Base-by-base conservation (phyloP, 768 basidiomycete genomes). In the Russula virescens region DNA sequence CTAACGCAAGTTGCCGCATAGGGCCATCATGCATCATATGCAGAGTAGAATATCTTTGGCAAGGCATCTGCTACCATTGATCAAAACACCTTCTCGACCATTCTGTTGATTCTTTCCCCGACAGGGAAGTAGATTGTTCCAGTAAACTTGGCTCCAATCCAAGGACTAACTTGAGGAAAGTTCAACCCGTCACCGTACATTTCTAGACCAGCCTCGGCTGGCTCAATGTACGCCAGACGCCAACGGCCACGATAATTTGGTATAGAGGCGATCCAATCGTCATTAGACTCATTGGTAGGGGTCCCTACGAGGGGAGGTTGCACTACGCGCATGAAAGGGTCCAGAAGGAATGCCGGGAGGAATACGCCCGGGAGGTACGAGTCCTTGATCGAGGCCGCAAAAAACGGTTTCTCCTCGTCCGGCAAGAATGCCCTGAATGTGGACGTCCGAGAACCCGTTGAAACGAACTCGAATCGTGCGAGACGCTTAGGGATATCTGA, bases 401-500 rank as follows among this genome's bases (percentile, higher is more conserved):
- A 65, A 47, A 67, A 67, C 21, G 66, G 64, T 16, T 14, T 26
- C 16, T 58, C 49, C 3, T 34, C 47, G n/a, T 48, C 31, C n/a
- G 56, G 66, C 46, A 58, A 9, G 35, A 52, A 48, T 18, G 31
- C 40, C 18, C 54, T 45, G 58, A 58, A 7, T 31, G 3, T 49
- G 28, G 31, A 21, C n/a, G 43, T 50, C 46, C 7, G 28, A 2
- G 16, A 23, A 21, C 61, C 43, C 16, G 43, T 48, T 9, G 48
- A 26, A 23, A 26, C 45, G n/a, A 51, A 65, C 5, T 58, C 51
- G 28, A 67, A 67, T 19, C 57, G 53, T 10, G 66, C 66, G 28
- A 58, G 57, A 18, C 56, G 66, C 54, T 62, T 67, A 2, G 40
- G 60, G 23, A 62, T 48, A 31, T 66, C 66, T 67, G 16, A 18